These are phyloP conservation scores for Talaromyces verruculosus DNA, from an alignment of 2,329 filamentous ascomycete species.

Conservation along the genomic window DNA sequence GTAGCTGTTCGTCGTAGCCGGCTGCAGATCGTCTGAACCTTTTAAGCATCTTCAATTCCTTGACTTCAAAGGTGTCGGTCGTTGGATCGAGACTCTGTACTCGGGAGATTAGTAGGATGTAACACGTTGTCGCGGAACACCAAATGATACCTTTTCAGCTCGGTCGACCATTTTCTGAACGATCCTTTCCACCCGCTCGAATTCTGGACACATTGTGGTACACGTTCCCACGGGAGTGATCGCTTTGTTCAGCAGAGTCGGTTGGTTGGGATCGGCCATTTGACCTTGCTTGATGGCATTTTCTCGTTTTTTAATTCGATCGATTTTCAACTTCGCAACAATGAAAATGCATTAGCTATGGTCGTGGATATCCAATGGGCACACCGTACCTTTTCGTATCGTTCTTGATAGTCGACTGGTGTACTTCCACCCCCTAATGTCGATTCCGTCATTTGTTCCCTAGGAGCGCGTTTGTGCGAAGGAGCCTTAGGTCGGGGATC, in stretches of 20 bases:
- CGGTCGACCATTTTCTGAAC: constrained; percentile 62
- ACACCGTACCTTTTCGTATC: constrained; percentile 39
- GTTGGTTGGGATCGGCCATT: constrained; percentile 60
- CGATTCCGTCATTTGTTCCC: constrained; percentile 20
- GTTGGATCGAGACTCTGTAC: constrained; percentile 37
- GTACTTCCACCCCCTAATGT: constrained; percentile 29
- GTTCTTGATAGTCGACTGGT: constrained; percentile 33
- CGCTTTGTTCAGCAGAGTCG: constrained; percentile 59
- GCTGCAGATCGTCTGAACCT: constrained; percentile 63
- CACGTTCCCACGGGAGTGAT: constrained; percentile 63
- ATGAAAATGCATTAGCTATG: constrained; percentile 5
- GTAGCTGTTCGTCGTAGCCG: constrained; percentile 62
- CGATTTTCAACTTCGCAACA: constrained; percentile 47
- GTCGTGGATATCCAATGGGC: neutral
- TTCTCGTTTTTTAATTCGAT: constrained; percentile 52
- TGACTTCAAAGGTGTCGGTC: constrained; percentile 35
- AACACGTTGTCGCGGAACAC: neutral
- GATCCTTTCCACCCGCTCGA: constrained; percentile 61
- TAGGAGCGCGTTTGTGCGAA: constrained; percentile 12
- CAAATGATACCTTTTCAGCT: constrained; percentile 55
- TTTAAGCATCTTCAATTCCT: constrained; percentile 59
- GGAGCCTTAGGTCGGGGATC: constrained; percentile 23
- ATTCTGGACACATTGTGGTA: constrained; percentile 64
- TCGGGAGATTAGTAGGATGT: constrained; percentile 21
- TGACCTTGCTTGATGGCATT: constrained; percentile 54